phyloP scores from a whole-genome alignment of 495 filamentous ascomycete species.

The Cercophora newfieldiana region DNA sequence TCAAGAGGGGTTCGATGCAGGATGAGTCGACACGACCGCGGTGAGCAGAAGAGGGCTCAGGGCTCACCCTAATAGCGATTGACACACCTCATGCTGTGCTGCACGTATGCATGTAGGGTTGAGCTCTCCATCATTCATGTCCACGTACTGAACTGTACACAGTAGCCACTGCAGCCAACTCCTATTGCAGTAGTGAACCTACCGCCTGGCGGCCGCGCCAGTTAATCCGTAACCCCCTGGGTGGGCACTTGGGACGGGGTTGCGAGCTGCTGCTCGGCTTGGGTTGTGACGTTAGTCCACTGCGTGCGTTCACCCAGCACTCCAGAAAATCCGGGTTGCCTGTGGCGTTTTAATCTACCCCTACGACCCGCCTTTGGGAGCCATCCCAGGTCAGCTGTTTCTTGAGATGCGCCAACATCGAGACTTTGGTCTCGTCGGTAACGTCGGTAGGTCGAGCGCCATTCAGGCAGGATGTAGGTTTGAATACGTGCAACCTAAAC shows the following conservation, averaged over 20 bases:
- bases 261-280: neutral
- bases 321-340: neutral
- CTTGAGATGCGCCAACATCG: too few species aligned
- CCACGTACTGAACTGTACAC: neutral
- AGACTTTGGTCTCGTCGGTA: too few species aligned
- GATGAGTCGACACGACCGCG: neutral
- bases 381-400: too few species aligned
- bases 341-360: constrained; percentile 6
- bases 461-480: constrained; percentile 11
- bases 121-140: neutral
- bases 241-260: neutral
- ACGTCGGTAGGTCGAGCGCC: neutral
- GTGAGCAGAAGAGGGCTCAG: constrained; percentile 1
- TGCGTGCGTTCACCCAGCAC: neutral
- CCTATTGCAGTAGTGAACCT: neutral
- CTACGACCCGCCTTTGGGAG: neutral
- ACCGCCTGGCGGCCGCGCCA: neutral
- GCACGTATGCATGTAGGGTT: constrained; percentile 7
- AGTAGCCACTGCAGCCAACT: neutral
- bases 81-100: neutral
- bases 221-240: neutral
- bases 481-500: neutral
- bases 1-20: neutral
- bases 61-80: constrained; percentile 6
- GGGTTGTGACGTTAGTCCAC: neutral